Conservation (phyloP, 495 filamentous ascomycete genomes). For the Cercophora samala region DNA sequence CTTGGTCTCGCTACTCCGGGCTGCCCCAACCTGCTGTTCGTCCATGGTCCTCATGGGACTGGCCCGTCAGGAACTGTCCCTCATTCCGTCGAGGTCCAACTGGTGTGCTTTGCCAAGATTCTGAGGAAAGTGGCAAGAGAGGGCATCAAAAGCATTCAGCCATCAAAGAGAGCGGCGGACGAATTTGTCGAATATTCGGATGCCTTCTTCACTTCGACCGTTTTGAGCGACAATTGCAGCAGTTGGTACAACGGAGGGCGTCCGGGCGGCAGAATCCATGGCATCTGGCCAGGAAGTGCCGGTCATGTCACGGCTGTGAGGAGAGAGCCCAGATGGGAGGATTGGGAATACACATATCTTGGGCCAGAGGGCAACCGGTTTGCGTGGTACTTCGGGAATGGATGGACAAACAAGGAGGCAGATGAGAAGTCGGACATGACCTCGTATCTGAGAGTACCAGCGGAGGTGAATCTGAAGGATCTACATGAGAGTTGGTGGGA, state of each 20-base stretch:
- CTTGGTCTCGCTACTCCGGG: conserved; percentile 58
- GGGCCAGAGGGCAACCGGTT: conserved; percentile 41
- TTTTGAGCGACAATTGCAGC: conserved; percentile 60
- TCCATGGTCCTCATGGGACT: conserved; percentile 55
- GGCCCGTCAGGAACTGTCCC: conserved; percentile 54
- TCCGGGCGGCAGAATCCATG: conserved; percentile 56
- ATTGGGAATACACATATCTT: conserved; percentile 63
- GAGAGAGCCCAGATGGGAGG: conserved; percentile 65
- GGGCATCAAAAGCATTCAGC: conserved; percentile 58
- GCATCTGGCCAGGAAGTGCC: conserved; percentile 64
- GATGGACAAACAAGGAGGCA: conserved; percentile 41
- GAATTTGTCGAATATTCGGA: conserved; percentile 62
- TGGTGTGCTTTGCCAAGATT: conserved; percentile 60
- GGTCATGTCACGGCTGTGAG: conserved; percentile 55
- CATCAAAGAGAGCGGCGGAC: conserved; percentile 53
- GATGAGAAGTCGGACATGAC: conserved; percentile 40
- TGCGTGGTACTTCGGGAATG: conserved; percentile 45
- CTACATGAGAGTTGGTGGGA: conserved; percentile 47
- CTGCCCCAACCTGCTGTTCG: conserved; percentile 63
- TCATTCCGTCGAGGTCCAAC: conserved; percentile 52
- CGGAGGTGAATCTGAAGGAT: conserved; percentile 36
- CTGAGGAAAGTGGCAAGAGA: conserved; percentile 62
- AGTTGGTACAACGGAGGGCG: conserved; percentile 67
- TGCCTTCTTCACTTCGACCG: conserved; percentile 59
- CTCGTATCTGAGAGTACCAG: conserved; percentile 37